phyloP scores from a whole-genome alignment of 176 grass and related monocot species.

The Paspalum notatum region DNA sequence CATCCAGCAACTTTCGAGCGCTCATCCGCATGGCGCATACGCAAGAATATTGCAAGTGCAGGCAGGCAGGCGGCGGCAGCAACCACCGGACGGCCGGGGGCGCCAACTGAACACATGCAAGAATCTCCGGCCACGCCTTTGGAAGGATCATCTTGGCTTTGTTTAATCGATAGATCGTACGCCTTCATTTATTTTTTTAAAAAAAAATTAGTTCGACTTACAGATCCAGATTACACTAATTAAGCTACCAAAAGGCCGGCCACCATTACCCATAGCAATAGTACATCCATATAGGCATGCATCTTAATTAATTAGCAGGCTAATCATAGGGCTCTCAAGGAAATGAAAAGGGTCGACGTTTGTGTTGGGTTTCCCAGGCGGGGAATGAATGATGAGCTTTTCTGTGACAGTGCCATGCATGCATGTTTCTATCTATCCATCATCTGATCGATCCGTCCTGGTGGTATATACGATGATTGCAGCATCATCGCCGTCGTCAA shows the following conservation, averaged over 20 bases:
- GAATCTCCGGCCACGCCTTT: slow-evolving; percentile 44
- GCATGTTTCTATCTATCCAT: too few species aligned
- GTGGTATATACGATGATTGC: slow-evolving; percentile 8
- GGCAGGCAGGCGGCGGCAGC: background rate
- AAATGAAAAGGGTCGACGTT: too few species aligned
- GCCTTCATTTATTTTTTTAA: background rate
- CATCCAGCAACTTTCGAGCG: slow-evolving; percentile 9
- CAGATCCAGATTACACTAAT: slow-evolving; percentile 32
- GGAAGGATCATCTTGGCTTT: slow-evolving; percentile 32
- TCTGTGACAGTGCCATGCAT: slow-evolving; percentile 18
- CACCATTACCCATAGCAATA: background rate
- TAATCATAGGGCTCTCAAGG: slow-evolving; percentile 38
- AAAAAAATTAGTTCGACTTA: background rate
- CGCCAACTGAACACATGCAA: slow-evolving; percentile 56
- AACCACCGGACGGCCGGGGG: slow-evolving; percentile 21
- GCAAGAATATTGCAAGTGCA: slow-evolving; percentile 37
- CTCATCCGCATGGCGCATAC: slow-evolving; percentile 35
- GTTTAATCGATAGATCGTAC: slow-evolving; percentile 1
- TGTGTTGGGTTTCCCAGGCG: slow-evolving; percentile 22
- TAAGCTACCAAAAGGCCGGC: background rate
- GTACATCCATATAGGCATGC: background rate
- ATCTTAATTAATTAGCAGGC: background rate
- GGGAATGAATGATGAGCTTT: slow-evolving; percentile 23
- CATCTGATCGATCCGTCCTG: too few species aligned
- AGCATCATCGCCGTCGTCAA: slow-evolving; percentile 8